These are phyloP conservation scores for Lepraria neglecta DNA, from an alignment of 495 filamentous ascomycete genomes.

Conservation along the genomic window DNA sequence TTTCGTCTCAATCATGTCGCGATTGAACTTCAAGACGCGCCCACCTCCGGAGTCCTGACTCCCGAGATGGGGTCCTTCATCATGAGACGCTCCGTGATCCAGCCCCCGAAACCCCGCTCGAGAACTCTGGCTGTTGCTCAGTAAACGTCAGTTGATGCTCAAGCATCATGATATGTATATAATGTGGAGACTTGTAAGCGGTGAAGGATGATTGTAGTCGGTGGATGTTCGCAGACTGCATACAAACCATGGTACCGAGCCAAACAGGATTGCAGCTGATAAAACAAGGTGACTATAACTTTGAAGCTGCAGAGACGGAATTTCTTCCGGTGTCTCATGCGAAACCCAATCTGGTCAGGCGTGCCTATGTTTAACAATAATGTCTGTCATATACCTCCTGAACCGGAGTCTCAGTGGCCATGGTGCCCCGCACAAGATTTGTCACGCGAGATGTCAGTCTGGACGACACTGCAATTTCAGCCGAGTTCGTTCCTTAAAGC, in stretches of 20 bases:
- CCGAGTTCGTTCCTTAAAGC: neutral
- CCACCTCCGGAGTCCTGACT: too few relatives aligned
- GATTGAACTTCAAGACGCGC: too few relatives aligned
- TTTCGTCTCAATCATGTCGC: too few relatives aligned
- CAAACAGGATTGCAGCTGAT: slow-evolving; percentile 1
- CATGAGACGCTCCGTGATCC: too few relatives aligned
- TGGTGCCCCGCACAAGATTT: neutral
- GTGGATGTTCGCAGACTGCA: neutral
- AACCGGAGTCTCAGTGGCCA: neutral
- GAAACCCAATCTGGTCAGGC: neutral
- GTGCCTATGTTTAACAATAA: neutral
- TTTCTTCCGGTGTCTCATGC: neutral
- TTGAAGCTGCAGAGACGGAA: neutral
- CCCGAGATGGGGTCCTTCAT: too few relatives aligned
- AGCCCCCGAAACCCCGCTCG: too few relatives aligned
- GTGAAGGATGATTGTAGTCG: neutral
- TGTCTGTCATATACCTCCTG: neutral
- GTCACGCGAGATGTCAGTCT: slow-evolving; percentile 4
- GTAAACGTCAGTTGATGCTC: neutral
- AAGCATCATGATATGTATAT: too few relatives aligned
- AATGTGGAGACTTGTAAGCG: neutral
- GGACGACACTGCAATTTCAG: neutral
- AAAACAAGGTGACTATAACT: neutral
- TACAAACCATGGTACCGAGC: neutral
- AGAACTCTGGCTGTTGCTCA: too few relatives aligned